Conservation (phyloP, 257 asterid genomes). For the Henckelia pumila region DNA sequence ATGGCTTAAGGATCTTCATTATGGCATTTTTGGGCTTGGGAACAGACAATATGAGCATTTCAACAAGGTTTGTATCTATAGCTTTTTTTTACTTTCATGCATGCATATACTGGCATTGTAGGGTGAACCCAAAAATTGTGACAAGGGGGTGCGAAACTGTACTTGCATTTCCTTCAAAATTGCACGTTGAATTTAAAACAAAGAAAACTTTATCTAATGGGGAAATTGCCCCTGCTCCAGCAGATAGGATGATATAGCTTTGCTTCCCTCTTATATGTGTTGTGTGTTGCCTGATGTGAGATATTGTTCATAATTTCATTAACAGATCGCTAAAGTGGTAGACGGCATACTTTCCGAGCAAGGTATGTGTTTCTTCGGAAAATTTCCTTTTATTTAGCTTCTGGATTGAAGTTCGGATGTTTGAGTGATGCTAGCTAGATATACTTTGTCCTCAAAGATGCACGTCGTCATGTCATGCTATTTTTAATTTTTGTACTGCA, state of each 20-base stretch:
- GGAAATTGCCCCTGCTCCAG: not conserved
- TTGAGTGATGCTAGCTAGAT: not conserved
- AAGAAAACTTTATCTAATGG: not conserved
- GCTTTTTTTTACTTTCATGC: not conserved
- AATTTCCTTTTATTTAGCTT: conserved; percentile 2
- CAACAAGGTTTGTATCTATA: conserved; percentile 62
- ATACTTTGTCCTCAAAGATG: not conserved
- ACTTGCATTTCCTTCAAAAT: not conserved
- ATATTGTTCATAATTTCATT: conserved; percentile 16
- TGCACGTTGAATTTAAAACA: not conserved
- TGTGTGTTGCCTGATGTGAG: conserved; percentile 6
- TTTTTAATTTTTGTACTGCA: too few relatives aligned
- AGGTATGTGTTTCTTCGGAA: conserved; percentile 45
- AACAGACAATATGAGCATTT: conserved; percentile 99
- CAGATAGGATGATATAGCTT: not conserved
- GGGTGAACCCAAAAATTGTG: not conserved
- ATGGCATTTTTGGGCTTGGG: conserved; percentile 96
- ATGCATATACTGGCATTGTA: not conserved
- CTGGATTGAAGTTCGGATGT: not conserved
- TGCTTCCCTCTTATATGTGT: not conserved
- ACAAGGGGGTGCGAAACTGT: not conserved
- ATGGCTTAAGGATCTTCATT: conserved; percentile 72
- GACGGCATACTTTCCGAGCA: conserved; percentile 64
- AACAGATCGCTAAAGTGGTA: conserved; percentile 87
- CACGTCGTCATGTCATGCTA: too few relatives aligned